These are phyloP conservation scores for Rhodotorula taiwanensis DNA, from an alignment of 768 basidiomycete genomes.

Conservation along the genomic window DNA sequence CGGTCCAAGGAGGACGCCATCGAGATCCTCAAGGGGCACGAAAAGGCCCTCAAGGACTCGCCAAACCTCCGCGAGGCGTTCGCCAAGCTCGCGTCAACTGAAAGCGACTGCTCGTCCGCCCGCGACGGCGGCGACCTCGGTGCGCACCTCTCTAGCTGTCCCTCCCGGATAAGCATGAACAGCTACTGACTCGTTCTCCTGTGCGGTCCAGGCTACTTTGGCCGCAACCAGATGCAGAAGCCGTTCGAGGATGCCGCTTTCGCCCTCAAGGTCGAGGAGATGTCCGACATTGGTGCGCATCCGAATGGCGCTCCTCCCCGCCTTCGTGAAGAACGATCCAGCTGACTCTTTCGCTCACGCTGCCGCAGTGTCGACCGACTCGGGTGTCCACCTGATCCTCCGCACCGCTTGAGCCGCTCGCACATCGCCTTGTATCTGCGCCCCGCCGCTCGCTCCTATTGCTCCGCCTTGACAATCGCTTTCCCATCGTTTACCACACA, in stretches of 20 bases:
- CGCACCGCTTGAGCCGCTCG: constrained; percentile 46
- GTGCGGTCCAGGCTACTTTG: constrained; percentile 55
- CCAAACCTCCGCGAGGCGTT: constrained; percentile 54
- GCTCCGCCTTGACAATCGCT: too few relatives aligned
- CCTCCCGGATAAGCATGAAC: too few relatives aligned
- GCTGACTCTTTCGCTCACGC: constrained; percentile 10
- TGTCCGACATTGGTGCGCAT: constrained; percentile 58
- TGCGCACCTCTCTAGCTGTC: constrained; percentile 5
- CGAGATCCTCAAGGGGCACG: constrained; percentile 61
- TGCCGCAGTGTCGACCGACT: constrained; percentile 67
- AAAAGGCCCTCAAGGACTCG: constrained; percentile 57
- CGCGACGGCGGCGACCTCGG: constrained; percentile 73
- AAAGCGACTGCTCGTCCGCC: constrained; percentile 90
- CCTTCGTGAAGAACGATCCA: not conserved
- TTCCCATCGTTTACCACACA: too few relatives aligned
- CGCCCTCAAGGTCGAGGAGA: constrained; percentile 61
- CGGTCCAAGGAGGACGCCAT: constrained; percentile 84
- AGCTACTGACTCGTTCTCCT: not conserved
- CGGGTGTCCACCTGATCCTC: constrained; percentile 88
- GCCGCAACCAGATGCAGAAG: constrained; percentile 87
- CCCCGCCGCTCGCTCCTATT: not conserved
- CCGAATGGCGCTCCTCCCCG: not conserved
- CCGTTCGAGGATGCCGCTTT: constrained; percentile 88
- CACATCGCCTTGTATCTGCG: not conserved
- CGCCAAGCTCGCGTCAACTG: constrained; percentile 60